phyloP scores from a whole-genome alignment of 257 asterid species.

The Thymus mandschuricus region DNA sequence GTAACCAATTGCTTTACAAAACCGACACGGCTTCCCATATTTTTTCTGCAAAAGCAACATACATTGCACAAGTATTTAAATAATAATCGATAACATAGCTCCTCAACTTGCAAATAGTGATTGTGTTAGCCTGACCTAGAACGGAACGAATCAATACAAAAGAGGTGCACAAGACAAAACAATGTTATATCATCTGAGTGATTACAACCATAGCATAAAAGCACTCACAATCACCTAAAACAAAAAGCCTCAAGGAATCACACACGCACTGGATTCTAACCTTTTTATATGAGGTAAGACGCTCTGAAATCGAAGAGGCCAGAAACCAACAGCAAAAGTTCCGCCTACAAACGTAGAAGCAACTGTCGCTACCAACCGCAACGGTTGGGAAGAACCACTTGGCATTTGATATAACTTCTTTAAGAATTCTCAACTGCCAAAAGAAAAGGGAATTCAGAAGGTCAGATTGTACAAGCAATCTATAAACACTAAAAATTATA shows the following conservation, averaged over 20 bases:
- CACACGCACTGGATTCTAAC: conserved; percentile 20
- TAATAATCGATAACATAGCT: too few relatives aligned
- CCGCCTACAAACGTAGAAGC: conserved; percentile 51
- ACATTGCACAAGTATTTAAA: neutral
- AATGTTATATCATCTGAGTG: too few relatives aligned
- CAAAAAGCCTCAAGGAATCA: neutral
- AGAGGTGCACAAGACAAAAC: neutral
- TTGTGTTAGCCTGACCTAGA: neutral
- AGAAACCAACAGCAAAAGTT: conserved; percentile 44
- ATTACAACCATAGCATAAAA: too few relatives aligned
- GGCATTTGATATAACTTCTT: conserved; percentile 36
- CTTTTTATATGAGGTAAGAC: conserved; percentile 34
- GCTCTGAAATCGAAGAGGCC: conserved; percentile 45
- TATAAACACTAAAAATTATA: neutral
- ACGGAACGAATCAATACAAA: neutral
- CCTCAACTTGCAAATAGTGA: neutral
- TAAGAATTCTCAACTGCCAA: conserved; percentile 21
- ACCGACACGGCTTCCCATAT: conserved; percentile 51
- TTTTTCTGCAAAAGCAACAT: conserved; percentile 52
- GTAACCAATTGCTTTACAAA: conserved; percentile 72
- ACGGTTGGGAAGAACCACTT: conserved; percentile 31
- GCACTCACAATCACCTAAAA: neutral
- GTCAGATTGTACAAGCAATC: conserved; percentile 2
- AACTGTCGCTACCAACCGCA: conserved; percentile 37
- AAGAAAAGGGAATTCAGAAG: neutral